Evolutionary conservation across 169 alveolate species (phyloP).

Genomic region (Plasmodium malariae): DNA sequence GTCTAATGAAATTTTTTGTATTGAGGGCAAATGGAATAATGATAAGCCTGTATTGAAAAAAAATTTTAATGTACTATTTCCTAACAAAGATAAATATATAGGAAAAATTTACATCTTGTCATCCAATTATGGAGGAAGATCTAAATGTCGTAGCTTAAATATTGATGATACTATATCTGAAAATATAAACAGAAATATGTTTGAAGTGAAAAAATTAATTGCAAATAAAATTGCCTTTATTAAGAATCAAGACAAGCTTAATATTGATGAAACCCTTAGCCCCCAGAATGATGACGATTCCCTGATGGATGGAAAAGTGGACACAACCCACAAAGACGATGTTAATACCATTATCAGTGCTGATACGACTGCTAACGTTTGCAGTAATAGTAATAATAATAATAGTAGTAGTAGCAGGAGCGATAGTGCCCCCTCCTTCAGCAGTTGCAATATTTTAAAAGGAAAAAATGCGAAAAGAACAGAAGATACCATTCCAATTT

Average conservation of each 20-base stretch:
- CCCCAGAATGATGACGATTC: background rate
- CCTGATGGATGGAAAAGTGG: background rate
- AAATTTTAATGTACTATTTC: slow-evolving; percentile 55
- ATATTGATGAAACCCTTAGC: too few relatives aligned
- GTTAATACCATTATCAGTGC: too few relatives aligned
- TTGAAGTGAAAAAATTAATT: slow-evolving; percentile 35
- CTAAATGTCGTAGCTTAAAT: slow-evolving; percentile 2
- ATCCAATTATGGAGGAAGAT: background rate
- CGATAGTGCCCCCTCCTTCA: too few relatives aligned
- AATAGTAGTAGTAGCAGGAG: too few relatives aligned
- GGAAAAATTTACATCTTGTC: slow-evolving; percentile 59
- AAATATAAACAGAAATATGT: slow-evolving; percentile 17
- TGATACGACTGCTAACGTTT: too few relatives aligned
- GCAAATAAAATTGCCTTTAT: slow-evolving; percentile 24
- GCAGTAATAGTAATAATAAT: too few relatives aligned
- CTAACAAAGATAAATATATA: slow-evolving; percentile 67
- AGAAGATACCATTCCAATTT: too few relatives aligned
- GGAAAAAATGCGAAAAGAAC: too few relatives aligned
- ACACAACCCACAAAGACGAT: background rate
- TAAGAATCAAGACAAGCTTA: background rate
- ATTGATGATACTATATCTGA: slow-evolving; percentile 45
- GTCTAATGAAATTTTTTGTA: slow-evolving; percentile 18
- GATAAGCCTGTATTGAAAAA: slow-evolving; percentile 59
- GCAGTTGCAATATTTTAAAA: too few relatives aligned
- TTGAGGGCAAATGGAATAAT: slow-evolving; percentile 72